Percentiles rank a stretch among this genome's conserved stretches.
These are phyloP conservation scores for Striga hermonthica DNA, from an alignment of 305 asterid genomes.

Conservation along the genomic window DNA sequence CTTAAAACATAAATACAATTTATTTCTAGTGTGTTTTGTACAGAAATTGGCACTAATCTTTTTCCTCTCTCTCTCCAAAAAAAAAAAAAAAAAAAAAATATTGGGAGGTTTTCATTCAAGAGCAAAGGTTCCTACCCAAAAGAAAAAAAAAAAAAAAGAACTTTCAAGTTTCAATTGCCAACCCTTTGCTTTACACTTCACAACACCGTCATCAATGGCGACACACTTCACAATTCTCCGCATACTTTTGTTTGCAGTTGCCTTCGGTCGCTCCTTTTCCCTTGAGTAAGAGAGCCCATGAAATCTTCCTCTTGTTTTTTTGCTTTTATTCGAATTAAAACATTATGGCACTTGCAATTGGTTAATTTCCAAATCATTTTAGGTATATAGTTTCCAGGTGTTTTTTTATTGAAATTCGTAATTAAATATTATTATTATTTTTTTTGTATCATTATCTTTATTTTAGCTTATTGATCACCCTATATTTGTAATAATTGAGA, in stretches of 20 bases:
- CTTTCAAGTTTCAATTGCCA: not conserved
- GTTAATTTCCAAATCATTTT: constrained; percentile 6
- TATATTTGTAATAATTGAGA: no score
- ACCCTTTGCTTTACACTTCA: constrained; percentile 29
- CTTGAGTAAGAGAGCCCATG: constrained; percentile 39
- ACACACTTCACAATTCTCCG: constrained; percentile 32
- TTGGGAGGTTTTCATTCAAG: no score
- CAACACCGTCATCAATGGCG: constrained; percentile 40
- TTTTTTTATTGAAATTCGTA: not conserved
- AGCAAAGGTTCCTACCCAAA: no score
- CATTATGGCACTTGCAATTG: not conserved
- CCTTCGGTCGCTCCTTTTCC: constrained; percentile 31
- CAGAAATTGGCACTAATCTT: no score
- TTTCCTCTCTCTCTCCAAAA: not conserved
- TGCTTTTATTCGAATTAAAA: constrained; percentile 8
- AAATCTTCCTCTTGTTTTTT: not conserved
- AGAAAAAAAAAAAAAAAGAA: no score
- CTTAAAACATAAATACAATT: no score
- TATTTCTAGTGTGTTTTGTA: no score
- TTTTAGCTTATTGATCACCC: not conserved
- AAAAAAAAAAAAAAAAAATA: no score
- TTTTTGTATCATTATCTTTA: not conserved
- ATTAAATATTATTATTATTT: no score
- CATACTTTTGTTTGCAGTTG: constrained; percentile 32
- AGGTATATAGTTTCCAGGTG: constrained; percentile 16